These are phyloP conservation scores for Saprolegnia parasitica DNA, from an alignment of 352 stramenopile species.

Conservation along the genomic window DNA sequence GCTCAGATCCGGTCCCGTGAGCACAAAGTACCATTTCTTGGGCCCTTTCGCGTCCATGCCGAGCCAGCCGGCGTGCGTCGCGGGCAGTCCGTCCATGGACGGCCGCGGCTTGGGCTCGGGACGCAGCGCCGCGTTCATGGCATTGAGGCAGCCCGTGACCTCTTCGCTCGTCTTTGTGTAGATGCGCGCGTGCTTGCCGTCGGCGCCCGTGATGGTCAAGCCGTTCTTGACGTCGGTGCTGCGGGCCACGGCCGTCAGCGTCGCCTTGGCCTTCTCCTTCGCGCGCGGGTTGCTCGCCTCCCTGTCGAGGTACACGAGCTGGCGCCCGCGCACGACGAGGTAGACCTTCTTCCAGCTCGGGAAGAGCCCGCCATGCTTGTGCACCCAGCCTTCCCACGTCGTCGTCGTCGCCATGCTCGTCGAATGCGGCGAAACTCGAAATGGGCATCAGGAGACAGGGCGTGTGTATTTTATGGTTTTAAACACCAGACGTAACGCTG, in stretches of 20 bases:
- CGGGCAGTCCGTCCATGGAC: not conserved
- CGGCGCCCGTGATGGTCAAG: not conserved
- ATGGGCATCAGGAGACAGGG: not conserved
- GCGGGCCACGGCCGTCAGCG: not conserved
- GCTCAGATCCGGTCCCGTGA: not conserved
- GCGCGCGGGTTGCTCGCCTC: not conserved
- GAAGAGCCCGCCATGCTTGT: not conserved
- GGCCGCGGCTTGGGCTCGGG: not conserved
- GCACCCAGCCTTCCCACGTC: not conserved
- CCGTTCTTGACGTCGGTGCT: not conserved
- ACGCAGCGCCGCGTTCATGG: not conserved
- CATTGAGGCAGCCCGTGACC: not conserved
- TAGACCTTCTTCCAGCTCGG: not conserved
- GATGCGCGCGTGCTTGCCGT: not conserved
- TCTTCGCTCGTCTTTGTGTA: not conserved
- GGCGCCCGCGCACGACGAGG: not conserved
- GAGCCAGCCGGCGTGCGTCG: not conserved
- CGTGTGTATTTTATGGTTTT: not conserved
- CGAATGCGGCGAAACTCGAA: not conserved
- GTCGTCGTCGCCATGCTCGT: not conserved
- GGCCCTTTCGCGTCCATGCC: not conserved
- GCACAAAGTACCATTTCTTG: constrained; percentile 2
- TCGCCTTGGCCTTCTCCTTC: not conserved
- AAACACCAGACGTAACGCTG: not conserved
- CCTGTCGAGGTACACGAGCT: not conserved